A percentile compares a stretch with the other conserved stretches of the same genome.
phyloP scores from a whole-genome alignment of 2,329 filamentous ascomycete species.

The Teratosphaeria epicoccoides region DNA sequence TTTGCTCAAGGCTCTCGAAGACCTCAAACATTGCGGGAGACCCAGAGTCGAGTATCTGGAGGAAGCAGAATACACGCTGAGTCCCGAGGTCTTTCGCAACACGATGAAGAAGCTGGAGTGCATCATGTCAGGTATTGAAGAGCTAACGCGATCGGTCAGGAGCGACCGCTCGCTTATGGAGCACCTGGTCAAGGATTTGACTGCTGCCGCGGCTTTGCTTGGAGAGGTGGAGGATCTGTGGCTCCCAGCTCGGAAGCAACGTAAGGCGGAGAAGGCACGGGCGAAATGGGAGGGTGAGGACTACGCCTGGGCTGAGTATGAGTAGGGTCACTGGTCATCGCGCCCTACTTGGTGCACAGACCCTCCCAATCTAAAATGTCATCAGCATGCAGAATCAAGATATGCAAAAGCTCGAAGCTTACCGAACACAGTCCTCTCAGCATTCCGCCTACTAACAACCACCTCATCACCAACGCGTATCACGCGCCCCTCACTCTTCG shows the following conservation, averaged over 20 bases:
- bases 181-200: constrained; percentile 5
- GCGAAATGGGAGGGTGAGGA: constrained; percentile 1
- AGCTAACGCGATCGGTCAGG: neutral
- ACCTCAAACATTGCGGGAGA: neutral
- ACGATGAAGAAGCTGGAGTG: constrained; percentile 9
- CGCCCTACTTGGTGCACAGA: constrained; percentile 7
- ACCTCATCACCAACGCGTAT: constrained; percentile 36
- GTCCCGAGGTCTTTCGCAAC: constrained; percentile 6
- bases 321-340: neutral
- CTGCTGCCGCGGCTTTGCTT: neutral
- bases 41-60: neutral
- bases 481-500: constrained; percentile 20
- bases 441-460: constrained; percentile 29
- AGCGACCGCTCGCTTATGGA: constrained; percentile 5
- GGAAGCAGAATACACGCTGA: neutral
- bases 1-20: neutral
- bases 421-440: constrained; percentile 35
- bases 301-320: neutral
- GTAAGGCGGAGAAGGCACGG: neutral
- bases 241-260: neutral
- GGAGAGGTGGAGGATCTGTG: constrained; percentile 3
- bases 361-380: constrained; percentile 8
- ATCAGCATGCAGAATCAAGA: neutral
- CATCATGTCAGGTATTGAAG: constrained; percentile 3
- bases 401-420: constrained; percentile 13